Conservation (phyloP, 352 stramenopile genomes). For the Phytophthora citricola region DNA sequence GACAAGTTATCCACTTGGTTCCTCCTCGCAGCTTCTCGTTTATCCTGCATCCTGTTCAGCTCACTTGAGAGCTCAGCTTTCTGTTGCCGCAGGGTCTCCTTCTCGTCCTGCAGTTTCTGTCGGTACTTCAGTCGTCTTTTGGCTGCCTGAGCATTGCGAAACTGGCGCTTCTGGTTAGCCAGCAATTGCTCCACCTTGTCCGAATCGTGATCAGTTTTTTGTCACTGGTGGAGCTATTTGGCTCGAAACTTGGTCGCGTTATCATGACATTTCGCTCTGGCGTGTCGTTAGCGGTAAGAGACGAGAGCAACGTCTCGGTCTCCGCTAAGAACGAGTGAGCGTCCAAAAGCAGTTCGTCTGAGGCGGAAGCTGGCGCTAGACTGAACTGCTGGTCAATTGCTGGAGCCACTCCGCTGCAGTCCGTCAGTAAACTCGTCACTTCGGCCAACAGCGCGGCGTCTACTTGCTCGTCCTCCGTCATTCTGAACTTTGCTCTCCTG, state of each 20-base stretch:
- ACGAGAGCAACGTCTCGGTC: conserved; percentile 22
- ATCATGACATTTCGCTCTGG: neutral
- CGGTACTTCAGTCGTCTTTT: conserved; percentile 20
- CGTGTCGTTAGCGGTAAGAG: neutral
- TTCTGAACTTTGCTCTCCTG: neutral
- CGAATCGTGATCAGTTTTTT: neutral
- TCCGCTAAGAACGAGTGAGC: conserved; percentile 11
- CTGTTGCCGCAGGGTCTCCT: conserved; percentile 11
- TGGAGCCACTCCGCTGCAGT: neutral
- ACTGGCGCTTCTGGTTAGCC: neutral
- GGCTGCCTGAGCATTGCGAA: conserved; percentile 13
- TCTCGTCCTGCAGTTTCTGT: conserved; percentile 25
- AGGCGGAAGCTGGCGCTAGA: neutral
- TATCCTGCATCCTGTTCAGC: neutral
- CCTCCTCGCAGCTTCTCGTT: neutral
- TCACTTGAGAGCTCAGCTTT: conserved; percentile 5
- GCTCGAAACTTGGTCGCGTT: neutral
- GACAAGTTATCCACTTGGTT: neutral
- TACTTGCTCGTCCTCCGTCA: conserved; percentile 20
- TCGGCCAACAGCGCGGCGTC: conserved; percentile 13
- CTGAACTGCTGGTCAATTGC: neutral
- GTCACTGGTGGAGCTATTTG: neutral
- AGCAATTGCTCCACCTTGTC: neutral
- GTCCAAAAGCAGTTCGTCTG: conserved; percentile 5
- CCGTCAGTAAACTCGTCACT: conserved; percentile 14